Percentiles rank a stretch among this genome's conserved stretches.
phyloP scores from a whole-genome alignment of 495 filamentous ascomycete genomes.

The Annulohypoxylon maeteangense region DNA sequence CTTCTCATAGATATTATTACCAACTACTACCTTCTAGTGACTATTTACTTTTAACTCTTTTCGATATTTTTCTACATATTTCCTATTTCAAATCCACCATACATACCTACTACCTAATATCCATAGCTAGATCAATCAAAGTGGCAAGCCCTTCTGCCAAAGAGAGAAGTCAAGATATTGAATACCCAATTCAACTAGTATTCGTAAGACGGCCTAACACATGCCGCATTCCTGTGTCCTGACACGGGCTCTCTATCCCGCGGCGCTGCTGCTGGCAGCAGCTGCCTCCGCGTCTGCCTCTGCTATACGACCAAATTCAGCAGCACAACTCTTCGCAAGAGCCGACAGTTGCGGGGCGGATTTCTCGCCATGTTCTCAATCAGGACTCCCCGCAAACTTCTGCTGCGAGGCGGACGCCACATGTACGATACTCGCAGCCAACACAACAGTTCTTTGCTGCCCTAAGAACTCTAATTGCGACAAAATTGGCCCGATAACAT shows the following conservation, averaged over 20 bases:
- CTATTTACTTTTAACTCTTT: slow-evolving; percentile 21
- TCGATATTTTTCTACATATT: slow-evolving; percentile 16
- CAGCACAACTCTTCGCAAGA: slow-evolving; percentile 45
- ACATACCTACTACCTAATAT: neutral
- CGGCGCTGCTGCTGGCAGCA: slow-evolving; percentile 44
- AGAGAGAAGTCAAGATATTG: neutral
- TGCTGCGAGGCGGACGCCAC: slow-evolving; percentile 73
- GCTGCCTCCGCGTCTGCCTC: slow-evolving; percentile 42
- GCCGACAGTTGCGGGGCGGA: slow-evolving; percentile 46
- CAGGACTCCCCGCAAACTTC: slow-evolving; percentile 73
- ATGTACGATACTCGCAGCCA: slow-evolving; percentile 73
- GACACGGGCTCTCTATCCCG: slow-evolving; percentile 44
- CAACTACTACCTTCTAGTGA: slow-evolving; percentile 11
- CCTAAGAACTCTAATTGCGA: slow-evolving; percentile 69
- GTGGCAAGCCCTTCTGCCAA: neutral
- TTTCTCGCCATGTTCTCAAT: slow-evolving; percentile 60
- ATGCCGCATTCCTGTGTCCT: slow-evolving; percentile 38
- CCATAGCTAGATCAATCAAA: neutral
- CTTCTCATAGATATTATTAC: slow-evolving; percentile 17
- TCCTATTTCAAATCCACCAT: neutral
- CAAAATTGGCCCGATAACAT: slow-evolving; percentile 75
- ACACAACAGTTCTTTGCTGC: slow-evolving; percentile 81
- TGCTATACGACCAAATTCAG: slow-evolving; percentile 37
- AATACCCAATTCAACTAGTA: neutral
- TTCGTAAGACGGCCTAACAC: neutral